These are phyloP conservation scores for Coemansia sp. DNA, from an alignment of 192 early-diverging fungal genomes.

Conservation along the genomic window DNA sequence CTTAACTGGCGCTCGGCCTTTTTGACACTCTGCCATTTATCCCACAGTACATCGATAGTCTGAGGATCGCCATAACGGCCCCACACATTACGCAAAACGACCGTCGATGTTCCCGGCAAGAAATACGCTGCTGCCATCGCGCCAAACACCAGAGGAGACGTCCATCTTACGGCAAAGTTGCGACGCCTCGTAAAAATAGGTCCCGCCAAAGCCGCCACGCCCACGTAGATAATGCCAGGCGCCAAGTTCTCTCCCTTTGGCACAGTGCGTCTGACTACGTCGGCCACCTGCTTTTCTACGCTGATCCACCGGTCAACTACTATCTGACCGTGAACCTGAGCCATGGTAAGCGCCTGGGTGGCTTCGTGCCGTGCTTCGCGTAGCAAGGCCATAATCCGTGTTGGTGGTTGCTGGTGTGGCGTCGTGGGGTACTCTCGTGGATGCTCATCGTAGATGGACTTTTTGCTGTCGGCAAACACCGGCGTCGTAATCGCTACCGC, in stretches of 20 bases:
- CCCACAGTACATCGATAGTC: slow-evolving; percentile 21
- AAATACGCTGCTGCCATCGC: slow-evolving; percentile 29
- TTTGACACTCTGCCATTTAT: slow-evolving; percentile 9
- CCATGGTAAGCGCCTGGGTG: neutral
- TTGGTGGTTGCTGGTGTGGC: slow-evolving; percentile 1
- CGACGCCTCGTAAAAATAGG: slow-evolving; percentile 49
- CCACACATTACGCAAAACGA: slow-evolving; percentile 47
- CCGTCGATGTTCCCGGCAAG: slow-evolving; percentile 49
- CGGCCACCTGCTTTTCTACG: slow-evolving; percentile 15
- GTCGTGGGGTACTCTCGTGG: neutral
- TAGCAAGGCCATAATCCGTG: slow-evolving; percentile 13
- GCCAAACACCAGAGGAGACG: slow-evolving; percentile 48
- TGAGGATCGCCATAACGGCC: slow-evolving; percentile 47
- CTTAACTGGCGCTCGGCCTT: neutral
- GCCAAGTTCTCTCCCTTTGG: slow-evolving; percentile 36
- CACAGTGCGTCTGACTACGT: slow-evolving; percentile 32
- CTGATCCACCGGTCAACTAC: slow-evolving; percentile 28
- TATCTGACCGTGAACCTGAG: slow-evolving; percentile 18
- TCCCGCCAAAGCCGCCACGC: slow-evolving; percentile 48
- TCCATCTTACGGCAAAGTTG: slow-evolving; percentile 46
- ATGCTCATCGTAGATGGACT: slow-evolving; percentile 44
- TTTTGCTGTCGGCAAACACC: slow-evolving; percentile 21
- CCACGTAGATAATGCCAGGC: slow-evolving; percentile 51
- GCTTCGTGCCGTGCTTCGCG: slow-evolving; percentile 15
- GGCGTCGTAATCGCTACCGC: neutral